Conservation (phyloP, 768 basidiomycete species). For the Phanerochaete carnosa region DNA sequence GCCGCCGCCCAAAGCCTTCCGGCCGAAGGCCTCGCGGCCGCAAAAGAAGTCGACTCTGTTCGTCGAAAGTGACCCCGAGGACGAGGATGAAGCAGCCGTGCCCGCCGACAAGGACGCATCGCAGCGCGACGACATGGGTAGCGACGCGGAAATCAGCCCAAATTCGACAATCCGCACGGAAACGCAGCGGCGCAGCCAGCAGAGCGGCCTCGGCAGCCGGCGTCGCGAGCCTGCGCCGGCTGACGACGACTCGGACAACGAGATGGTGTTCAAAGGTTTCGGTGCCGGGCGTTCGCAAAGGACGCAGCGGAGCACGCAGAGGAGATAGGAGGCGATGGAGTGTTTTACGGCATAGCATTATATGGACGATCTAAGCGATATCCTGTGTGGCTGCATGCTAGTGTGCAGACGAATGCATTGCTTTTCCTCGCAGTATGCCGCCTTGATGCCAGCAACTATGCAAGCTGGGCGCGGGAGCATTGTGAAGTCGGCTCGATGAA, state of each 20-base stretch:
- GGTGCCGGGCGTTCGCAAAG: constrained; percentile 9
- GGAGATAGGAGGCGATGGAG: neutral
- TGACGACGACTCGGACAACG: constrained; percentile 70
- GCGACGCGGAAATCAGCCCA: neutral
- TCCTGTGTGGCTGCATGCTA: neutral
- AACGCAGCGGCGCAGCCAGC: constrained; percentile 1
- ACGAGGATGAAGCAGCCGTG: neutral
- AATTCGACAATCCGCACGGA: constrained; percentile 1
- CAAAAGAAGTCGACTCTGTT: constrained; percentile 5
- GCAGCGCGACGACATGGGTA: constrained; percentile 5
- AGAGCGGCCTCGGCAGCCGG: constrained; percentile 3
- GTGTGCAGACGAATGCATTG: neutral
- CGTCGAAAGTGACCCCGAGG: constrained; percentile 7
- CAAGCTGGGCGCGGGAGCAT: neutral
- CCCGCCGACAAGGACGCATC: neutral
- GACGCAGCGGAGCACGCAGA: neutral
- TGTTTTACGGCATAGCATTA: neutral
- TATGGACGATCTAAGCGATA: neutral
- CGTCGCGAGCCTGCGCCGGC: constrained; percentile 33
- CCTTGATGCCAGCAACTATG: neutral
- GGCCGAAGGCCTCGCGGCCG: constrained; percentile 10
- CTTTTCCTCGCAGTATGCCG: neutral
- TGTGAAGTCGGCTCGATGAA: neutral
- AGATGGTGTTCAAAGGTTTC: constrained; percentile 67
- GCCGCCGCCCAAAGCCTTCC: too few relatives aligned